Evolutionary conservation across 2,329 filamentous ascomycete genomes (phyloP).

Genomic region (Dactylellina haptotyla): DNA sequence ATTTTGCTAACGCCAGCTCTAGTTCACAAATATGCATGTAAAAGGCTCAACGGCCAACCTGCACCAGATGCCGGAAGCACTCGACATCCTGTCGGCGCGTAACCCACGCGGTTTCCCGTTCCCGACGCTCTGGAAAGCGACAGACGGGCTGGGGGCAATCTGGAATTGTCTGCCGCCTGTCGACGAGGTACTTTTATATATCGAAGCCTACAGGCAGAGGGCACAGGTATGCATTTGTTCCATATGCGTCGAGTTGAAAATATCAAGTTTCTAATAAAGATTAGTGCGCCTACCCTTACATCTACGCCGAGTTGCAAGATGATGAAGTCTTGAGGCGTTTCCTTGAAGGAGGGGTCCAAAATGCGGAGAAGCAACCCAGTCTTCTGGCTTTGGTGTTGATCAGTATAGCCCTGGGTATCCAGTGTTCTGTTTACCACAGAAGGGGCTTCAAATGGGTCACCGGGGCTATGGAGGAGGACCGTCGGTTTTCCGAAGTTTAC

Average conservation of each 20-base stretch:
- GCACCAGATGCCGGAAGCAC: constrained; percentile 38
- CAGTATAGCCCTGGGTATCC: constrained; percentile 48
- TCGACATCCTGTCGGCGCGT: constrained; percentile 43
- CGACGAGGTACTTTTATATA: constrained; percentile 27
- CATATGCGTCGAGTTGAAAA: not conserved
- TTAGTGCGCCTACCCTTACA: constrained; percentile 51
- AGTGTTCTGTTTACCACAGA: constrained; percentile 45
- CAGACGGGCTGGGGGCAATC: constrained; percentile 38
- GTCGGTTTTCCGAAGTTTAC: constrained; percentile 42
- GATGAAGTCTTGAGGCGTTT: constrained; percentile 36
- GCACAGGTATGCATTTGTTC: constrained; percentile 26
- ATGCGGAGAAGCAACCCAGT: constrained; percentile 45
- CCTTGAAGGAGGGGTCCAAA: constrained; percentile 40
- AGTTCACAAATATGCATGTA: constrained; percentile 52
- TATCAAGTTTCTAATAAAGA: not conserved
- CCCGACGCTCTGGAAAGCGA: constrained; percentile 49
- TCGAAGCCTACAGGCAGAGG: constrained; percentile 28
- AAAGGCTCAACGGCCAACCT: constrained; percentile 15
- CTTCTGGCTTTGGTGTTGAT: constrained; percentile 44
- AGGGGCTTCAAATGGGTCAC: constrained; percentile 38
- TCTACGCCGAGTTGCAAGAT: constrained; percentile 49
- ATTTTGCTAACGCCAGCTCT: not conserved
- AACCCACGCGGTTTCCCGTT: constrained; percentile 39
- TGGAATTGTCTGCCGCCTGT: constrained; percentile 35
- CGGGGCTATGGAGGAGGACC: constrained; percentile 48